Evolutionary conservation across 176 grass and related monocot genomes (phyloP).

Genomic region (Dendrocalamus sinicus): DNA sequence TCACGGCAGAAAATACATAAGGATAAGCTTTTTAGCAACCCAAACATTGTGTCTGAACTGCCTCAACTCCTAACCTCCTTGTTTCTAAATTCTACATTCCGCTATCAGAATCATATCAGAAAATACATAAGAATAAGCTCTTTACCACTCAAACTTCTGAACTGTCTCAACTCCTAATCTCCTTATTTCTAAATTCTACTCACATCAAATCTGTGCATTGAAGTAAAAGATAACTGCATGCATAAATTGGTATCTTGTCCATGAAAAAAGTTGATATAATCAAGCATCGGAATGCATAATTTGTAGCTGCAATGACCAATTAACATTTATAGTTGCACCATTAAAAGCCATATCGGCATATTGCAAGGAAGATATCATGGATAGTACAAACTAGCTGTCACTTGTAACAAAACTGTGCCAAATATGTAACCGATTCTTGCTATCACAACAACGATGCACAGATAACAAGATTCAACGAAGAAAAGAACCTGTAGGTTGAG

Average conservation of each 20-base stretch:
- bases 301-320: neutral
- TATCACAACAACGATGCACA: neutral
- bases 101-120: neutral
- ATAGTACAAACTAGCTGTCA: neutral
- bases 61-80: neutral
- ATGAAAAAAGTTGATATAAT: neutral
- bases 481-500: slow-evolving; percentile 81
- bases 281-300: slow-evolving; percentile 24
- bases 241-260: neutral
- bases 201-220: neutral
- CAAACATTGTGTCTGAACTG: neutral
- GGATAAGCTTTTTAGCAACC: neutral
- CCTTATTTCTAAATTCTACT: neutral
- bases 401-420: neutral
- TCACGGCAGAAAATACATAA: neutral
- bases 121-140: neutral
- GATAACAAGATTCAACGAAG: slow-evolving; percentile 1
- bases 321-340: neutral
- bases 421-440: neutral
- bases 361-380: neutral
- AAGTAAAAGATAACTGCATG: neutral
- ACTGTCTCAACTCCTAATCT: neutral
- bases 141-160: neutral
- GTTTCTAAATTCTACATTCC: neutral
- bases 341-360: neutral